These are phyloP conservation scores for Aspergillus nidulans DNA, from an alignment of 495 filamentous ascomycete species.

Conservation along the genomic window DNA sequence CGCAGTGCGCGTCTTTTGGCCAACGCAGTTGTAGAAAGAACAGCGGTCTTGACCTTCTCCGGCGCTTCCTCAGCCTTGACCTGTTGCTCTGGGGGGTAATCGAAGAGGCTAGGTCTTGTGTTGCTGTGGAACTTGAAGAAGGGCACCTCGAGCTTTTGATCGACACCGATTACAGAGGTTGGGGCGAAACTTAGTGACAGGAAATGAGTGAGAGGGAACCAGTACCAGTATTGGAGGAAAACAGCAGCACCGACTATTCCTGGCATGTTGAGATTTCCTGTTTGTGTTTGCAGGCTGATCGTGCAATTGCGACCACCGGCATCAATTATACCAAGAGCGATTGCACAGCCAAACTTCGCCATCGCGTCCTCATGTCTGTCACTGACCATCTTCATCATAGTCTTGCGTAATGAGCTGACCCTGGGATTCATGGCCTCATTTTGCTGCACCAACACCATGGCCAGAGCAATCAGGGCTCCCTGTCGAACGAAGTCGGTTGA, in stretches of 20 bases:
- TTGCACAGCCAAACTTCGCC: slow-evolving; percentile 95
- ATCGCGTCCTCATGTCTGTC: slow-evolving; percentile 99
- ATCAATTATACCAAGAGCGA: slow-evolving; percentile 96
- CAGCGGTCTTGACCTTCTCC: slow-evolving; percentile 90
- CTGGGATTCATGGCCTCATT: slow-evolving; percentile 95
- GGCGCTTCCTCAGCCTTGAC: slow-evolving; percentile 90
- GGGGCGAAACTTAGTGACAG: slow-evolving; percentile 88
- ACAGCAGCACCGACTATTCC: slow-evolving; percentile 97
- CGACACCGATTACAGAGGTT: slow-evolving; percentile 89
- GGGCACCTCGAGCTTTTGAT: slow-evolving; percentile 91
- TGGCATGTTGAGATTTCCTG: slow-evolving; percentile 95
- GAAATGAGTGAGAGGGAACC: slow-evolving; percentile 99
- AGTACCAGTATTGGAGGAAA: slow-evolving; percentile 99
- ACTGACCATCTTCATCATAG: slow-evolving; percentile 82
- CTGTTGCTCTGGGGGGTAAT: slow-evolving; percentile 95
- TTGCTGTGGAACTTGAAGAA: slow-evolving; percentile 94
- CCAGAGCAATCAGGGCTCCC: slow-evolving; percentile 87
- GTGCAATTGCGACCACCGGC: slow-evolving; percentile 98
- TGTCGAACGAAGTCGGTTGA: slow-evolving; percentile 98
- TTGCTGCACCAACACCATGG: slow-evolving; percentile 98
- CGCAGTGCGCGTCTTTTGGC: slow-evolving; percentile 84
- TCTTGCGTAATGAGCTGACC: slow-evolving; percentile 75
- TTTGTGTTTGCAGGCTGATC: slow-evolving; percentile 94
- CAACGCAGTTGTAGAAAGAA: slow-evolving; percentile 94
- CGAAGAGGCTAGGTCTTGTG: slow-evolving; percentile 90